Evolutionary conservation across 2,329 filamentous ascomycete species (phyloP).

Genomic region (Aureobasidium sp.): DNA sequence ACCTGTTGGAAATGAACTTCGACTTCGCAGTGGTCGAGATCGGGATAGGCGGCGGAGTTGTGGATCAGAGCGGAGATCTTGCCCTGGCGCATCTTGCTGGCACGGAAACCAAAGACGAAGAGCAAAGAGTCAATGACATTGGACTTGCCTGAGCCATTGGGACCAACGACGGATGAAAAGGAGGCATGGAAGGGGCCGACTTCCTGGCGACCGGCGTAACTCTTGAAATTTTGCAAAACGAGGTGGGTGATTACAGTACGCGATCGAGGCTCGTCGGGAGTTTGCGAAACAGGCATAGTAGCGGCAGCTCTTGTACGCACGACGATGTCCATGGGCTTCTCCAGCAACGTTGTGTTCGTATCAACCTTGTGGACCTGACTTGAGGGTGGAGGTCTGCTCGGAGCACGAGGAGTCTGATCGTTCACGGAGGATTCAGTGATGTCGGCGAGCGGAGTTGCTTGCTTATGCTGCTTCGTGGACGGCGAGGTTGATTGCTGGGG

Average conservation of each 20-base stretch:
- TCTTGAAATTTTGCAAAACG: conserved; percentile 95
- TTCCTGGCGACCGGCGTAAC: conserved; percentile 89
- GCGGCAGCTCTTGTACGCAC: conserved; percentile 71
- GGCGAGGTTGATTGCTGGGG: conserved; percentile 38
- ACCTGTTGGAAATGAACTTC: conserved; percentile 96
- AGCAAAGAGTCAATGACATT: conserved; percentile 97
- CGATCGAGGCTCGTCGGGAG: conserved; percentile 68
- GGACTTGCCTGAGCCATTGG: conserved; percentile 96
- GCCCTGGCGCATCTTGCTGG: conserved; percentile 98
- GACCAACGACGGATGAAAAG: conserved; percentile 95
- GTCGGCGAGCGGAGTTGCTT: conserved; percentile 58
- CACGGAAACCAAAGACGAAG: conserved; percentile 98
- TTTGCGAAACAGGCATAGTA: conserved; percentile 51
- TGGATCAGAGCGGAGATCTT: conserved; percentile 98
- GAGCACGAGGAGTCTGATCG: conserved; percentile 33
- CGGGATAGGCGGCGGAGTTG: conserved; percentile 80
- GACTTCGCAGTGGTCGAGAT: conserved; percentile 87
- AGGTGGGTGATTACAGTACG: conserved; percentile 90
- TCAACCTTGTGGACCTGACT: conserved; percentile 59
- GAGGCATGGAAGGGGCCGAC: conserved; percentile 95
- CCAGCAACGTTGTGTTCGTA: conserved; percentile 67
- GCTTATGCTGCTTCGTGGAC: conserved; percentile 26
- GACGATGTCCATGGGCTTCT: conserved; percentile 90
- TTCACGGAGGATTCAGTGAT: conserved; percentile 63
- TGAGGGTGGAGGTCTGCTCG: conserved; percentile 25